Evolutionary conservation across 768 basidiomycete species (phyloP).

Genomic region (Chalciporus pseudorubinellus): DNA sequence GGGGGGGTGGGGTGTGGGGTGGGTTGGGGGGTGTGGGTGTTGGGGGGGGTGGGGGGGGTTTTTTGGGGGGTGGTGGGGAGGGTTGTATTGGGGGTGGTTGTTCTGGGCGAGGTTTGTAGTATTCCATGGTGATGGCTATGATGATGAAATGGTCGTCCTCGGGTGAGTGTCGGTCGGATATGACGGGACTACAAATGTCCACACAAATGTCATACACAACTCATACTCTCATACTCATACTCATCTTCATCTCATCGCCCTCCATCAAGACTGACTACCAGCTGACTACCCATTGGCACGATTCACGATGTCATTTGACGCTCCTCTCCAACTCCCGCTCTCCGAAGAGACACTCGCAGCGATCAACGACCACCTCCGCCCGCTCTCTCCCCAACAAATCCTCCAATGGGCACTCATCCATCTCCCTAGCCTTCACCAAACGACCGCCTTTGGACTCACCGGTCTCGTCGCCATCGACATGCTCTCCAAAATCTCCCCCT

Average conservation of each 20-base stretch:
- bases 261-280: too few species aligned
- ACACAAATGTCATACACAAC: background rate
- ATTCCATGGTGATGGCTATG: conserved; percentile 24
- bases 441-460: conserved; percentile 95
- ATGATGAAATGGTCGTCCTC: too few species aligned
- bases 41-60: conserved; percentile 15
- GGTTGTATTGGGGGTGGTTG: conserved; percentile 18
- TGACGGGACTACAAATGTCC: too few species aligned
- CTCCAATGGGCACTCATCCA: conserved; percentile 81
- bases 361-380: conserved; percentile 73
- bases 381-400: conserved; percentile 78
- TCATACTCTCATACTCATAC: too few species aligned
- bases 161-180: too few species aligned
- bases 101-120: conserved; percentile 29
- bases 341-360: conserved; percentile 53
- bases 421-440: conserved; percentile 82
- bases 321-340: conserved; percentile 56
- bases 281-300: too few species aligned
- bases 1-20: conserved; percentile 19
- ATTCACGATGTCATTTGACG: conserved; percentile 33
- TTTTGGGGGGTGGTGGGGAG: conserved; percentile 6
- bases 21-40: conserved; percentile 14
- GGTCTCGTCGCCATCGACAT: conserved; percentile 94
- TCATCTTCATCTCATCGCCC: too few species aligned
- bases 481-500: conserved; percentile 75